Conservation (phyloP, 371 early-diverging fungal genomes). For the Thermomucor indicae-seudaticae region DNA sequence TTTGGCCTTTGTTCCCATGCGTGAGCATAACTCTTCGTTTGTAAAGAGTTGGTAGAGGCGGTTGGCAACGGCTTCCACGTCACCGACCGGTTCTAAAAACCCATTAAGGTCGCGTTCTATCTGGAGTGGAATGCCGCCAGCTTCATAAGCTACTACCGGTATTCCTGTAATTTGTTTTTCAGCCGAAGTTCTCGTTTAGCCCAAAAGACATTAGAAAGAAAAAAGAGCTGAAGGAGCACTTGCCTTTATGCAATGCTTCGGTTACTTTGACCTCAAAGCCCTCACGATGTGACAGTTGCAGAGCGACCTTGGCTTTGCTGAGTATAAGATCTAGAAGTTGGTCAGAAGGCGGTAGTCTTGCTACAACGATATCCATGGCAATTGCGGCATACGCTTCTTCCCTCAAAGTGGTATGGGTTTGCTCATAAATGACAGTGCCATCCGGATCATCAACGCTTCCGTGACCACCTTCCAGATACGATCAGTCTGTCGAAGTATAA, state of each 20-base stretch:
- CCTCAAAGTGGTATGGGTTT: constrained; percentile 44
- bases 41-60: constrained; percentile 19
- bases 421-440: constrained; percentile 67
- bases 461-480: constrained; percentile 49
- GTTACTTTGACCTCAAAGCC: constrained; percentile 94
- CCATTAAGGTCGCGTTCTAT: constrained; percentile 63
- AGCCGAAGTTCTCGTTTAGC: no score
- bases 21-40: constrained; percentile 24
- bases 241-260: constrained; percentile 72
- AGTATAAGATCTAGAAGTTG: constrained; percentile 76
- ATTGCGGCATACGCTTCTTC: constrained; percentile 44
- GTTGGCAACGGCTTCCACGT: constrained; percentile 59
- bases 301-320: constrained; percentile 62
- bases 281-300: constrained; percentile 82
- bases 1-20: constrained; percentile 45
- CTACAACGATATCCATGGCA: constrained; percentile 56
- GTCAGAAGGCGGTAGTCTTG: constrained; percentile 73
- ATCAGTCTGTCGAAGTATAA: neutral
- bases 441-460: constrained; percentile 91
- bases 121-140: constrained; percentile 87
- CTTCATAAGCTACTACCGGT: constrained; percentile 60
- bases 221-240: no score
- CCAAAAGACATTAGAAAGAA: neutral
- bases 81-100: constrained; percentile 62
- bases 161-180: no score